Conservation (phyloP, 305 asterid species). For the Fraxinus nigra region DNA sequence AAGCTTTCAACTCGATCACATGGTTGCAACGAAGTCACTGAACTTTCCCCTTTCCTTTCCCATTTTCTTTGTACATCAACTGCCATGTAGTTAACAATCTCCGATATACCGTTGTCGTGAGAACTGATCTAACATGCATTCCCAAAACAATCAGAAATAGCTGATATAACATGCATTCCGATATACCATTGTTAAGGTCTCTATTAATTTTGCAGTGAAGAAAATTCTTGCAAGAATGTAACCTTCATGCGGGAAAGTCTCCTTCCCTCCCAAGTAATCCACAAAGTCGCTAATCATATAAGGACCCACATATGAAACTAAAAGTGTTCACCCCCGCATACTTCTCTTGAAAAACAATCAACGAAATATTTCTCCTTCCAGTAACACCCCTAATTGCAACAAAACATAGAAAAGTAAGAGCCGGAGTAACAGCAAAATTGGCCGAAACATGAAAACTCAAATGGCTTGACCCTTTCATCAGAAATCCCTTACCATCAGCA, state of each 20-base stretch:
- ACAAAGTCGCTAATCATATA: slow-evolving; percentile 95
- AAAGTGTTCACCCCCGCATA: slow-evolving; percentile 66
- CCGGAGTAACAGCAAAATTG: slow-evolving; percentile 59
- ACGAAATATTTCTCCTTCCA: slow-evolving; percentile 55
- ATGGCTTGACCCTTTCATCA: slow-evolving; percentile 50
- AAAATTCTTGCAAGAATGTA: slow-evolving; percentile 85
- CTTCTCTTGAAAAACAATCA: too few relatives aligned
- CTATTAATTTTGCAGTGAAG: slow-evolving; percentile 78
- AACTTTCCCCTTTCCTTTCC: too few relatives aligned
- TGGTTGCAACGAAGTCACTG: too few relatives aligned
- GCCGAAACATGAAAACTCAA: slow-evolving; percentile 66
- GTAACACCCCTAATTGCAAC: slow-evolving; percentile 65
- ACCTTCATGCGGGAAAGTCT: slow-evolving; percentile 75
- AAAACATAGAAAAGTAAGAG: slow-evolving; percentile 68
- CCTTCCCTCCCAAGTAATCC: slow-evolving; percentile 77
- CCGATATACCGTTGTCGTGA: slow-evolving; percentile 94
- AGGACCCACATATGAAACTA: slow-evolving; percentile 95
- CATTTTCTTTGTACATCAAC: slow-evolving; percentile 84
- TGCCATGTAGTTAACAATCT: slow-evolving; percentile 94
- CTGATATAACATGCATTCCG: slow-evolving; percentile 28
- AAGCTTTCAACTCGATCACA: too few relatives aligned
- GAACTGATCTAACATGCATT: slow-evolving; percentile 97
- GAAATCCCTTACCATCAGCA: slow-evolving; percentile 60
- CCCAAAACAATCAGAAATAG: slow-evolving; percentile 49
- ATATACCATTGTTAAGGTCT: slow-evolving; percentile 93